A percentile compares a stretch with the other conserved stretches of the same genome.
Evolutionary conservation across 371 early-diverging fungal genomes (phyloP).

Genomic region (Mortierella polycephala): DNA sequence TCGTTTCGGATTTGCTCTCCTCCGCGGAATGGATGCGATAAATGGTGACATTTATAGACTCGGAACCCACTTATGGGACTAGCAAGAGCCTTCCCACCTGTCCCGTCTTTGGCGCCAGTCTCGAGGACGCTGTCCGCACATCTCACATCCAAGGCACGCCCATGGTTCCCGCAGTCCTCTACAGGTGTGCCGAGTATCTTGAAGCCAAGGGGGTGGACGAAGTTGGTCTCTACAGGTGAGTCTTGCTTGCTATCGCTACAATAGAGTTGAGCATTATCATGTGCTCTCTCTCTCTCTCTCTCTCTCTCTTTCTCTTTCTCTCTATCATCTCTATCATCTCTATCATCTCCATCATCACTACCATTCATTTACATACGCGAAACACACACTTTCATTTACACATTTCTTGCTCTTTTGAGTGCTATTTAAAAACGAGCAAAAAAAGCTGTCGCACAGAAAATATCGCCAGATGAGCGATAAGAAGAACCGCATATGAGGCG

Average conservation of each 20-base stretch:
- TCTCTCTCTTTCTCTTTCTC: too few relatives aligned
- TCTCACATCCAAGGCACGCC: constrained; percentile 50
- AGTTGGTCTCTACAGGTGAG: constrained; percentile 50
- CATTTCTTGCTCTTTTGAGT: too few relatives aligned
- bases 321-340: constrained; percentile 6
- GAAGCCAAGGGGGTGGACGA: constrained; percentile 45
- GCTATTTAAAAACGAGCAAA: too few relatives aligned
- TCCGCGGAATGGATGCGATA: too few relatives aligned
- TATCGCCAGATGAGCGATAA: neutral
- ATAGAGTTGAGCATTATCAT: neutral
- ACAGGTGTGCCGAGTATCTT: constrained; percentile 40
- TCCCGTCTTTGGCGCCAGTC: constrained; percentile 47
- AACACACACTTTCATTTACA: too few relatives aligned
- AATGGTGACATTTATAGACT: constrained; percentile 20
- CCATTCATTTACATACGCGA: too few relatives aligned
- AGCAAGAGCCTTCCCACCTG: constrained; percentile 13
- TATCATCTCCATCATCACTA: neutral
- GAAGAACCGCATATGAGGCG: neutral
- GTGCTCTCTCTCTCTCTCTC: neutral
- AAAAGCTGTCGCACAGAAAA: constrained; percentile 1
- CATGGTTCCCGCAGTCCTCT: constrained; percentile 47
- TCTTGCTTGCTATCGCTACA: neutral
- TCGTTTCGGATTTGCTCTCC: too few relatives aligned
- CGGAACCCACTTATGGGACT: constrained; percentile 42
- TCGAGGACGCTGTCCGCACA: constrained; percentile 45